Evolutionary conservation across 345 rosid genomes (phyloP), one percentile per base, ranked within the genome.

Genomic region (Excoecaria agallocha): DNA sequence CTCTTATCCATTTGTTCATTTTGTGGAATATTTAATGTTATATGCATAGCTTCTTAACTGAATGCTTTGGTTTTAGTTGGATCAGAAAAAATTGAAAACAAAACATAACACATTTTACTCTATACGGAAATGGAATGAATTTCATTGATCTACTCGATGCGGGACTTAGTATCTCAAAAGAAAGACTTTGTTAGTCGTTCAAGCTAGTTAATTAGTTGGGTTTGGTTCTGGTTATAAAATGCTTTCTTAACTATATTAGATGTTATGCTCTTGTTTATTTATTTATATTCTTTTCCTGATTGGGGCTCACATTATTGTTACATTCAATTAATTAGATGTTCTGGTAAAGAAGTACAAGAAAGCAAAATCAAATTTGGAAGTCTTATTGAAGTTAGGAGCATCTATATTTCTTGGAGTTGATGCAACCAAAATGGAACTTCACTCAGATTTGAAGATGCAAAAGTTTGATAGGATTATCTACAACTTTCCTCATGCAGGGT

Each of bases 401-500:
- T 35, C 45, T 19, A 43, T 82, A 59, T 77, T 84, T 24, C 80
- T 83, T 74, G 86, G 82, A 76, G 90, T 87, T 65, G 92, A 88
- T 84, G 89, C 91, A 19, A 87, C 84, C 54, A 77, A 66, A 55
- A 82, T 89, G 81, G 79, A 73, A 38, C 46, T 46, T 48, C 82
- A 83, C 58, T 45, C 79, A 8, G 20, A 69, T 74, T 82, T 91
- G 75, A 64, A 41, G 49, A 73, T 0, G 71, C 80, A 72, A 55
- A 87, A 73, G 71, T 88, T 87, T 19, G 91, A 90, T 61, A 80
- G 86, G 6, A 73, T 89, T 56, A 78, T 89, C 72, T 85, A 79
- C 77, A 83, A 83, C 81, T 91, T 87, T 77, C 96, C 96, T 10
- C 91, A 87, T 52, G 90, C 90, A 0, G 96, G 90, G 25, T 91